Evolutionary conservation across 305 asterid genomes (phyloP).

Genomic region (Fraxinus angustifolia): DNA sequence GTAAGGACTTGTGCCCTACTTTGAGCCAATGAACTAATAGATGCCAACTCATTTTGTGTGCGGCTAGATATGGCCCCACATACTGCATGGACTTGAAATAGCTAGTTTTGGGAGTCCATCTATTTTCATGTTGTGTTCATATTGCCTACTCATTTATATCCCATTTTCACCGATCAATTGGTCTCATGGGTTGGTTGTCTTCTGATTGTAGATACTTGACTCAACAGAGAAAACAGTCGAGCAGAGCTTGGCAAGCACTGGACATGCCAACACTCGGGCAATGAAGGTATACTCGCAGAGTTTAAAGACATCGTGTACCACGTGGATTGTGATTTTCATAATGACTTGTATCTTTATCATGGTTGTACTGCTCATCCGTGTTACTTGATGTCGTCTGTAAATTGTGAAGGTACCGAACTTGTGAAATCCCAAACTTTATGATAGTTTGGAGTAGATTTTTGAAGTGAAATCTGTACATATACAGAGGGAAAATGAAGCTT

Average conservation of each 20-base stretch:
- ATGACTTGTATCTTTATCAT: conserved; percentile 70
- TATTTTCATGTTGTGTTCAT: background rate
- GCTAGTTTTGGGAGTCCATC: background rate
- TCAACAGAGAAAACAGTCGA: conserved; percentile 90
- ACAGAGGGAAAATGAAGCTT: background rate
- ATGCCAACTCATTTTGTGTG: background rate
- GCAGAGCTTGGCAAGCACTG: conserved; percentile 83
- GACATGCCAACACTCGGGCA: conserved; percentile 67
- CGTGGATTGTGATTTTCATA: conserved; percentile 67
- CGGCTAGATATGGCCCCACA: background rate
- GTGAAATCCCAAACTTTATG: background rate
- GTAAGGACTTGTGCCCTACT: background rate
- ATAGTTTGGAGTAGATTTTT: background rate
- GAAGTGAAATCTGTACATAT: background rate
- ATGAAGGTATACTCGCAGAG: conserved; percentile 63
- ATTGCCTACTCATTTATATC: background rate
- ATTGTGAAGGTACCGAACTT: background rate
- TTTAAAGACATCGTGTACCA: conserved; percentile 69
- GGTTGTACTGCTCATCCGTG: conserved; percentile 86
- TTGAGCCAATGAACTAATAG: background rate
- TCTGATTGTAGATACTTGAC: conserved; percentile 62
- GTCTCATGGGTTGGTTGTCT: background rate
- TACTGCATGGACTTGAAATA: background rate
- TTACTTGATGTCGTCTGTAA: conserved; percentile 33
- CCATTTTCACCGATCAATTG: background rate